Evolutionary conservation across 2,329 filamentous ascomycete species (phyloP).

Genomic region (Diaporthe capsici): DNA sequence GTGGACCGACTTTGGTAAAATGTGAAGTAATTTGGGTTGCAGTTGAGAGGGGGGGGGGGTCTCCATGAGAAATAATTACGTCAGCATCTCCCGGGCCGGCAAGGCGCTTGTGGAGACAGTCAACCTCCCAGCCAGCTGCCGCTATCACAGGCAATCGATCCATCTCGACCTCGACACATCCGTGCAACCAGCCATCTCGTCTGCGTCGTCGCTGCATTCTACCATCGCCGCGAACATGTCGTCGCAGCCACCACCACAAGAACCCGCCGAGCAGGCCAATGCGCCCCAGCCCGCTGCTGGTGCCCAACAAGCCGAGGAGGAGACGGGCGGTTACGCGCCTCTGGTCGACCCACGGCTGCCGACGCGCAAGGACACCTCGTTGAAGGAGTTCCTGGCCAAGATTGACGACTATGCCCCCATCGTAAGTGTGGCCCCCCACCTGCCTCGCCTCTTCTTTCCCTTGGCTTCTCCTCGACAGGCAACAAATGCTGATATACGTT

Average conservation of each 20-base stretch:
- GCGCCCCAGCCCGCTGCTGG: constrained; percentile 40
- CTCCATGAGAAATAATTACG: neutral
- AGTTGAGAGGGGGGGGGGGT: neutral
- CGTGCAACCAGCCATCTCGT: constrained; percentile 19
- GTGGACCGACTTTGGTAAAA: neutral
- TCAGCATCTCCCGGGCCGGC: constrained; percentile 20
- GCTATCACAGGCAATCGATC: constrained; percentile 25
- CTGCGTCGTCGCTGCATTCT: constrained; percentile 13
- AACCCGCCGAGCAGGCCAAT: constrained; percentile 44
- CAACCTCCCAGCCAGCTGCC: neutral
- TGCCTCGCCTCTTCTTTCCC: neutral
- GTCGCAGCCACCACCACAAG: constrained; percentile 40
- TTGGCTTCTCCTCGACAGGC: neutral
- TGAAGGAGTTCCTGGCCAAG: constrained; percentile 93
- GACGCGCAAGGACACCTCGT: constrained; percentile 89
- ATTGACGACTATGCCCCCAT: constrained; percentile 99
- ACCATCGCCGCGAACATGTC: constrained; percentile 42
- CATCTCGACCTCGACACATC: constrained; percentile 5
- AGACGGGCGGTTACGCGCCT: constrained; percentile 32
- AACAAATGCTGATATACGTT: neutral
- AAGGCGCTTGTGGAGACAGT: neutral
- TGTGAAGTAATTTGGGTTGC: neutral
- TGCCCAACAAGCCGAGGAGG: constrained; percentile 31
- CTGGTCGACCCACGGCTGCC: constrained; percentile 66
- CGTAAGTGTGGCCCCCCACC: constrained; percentile 67